Percentiles rank a stretch among this genome's conserved stretches.
Conservation (phyloP, 2,329 filamentous ascomycete genomes). For the Penicillium sp. region DNA sequence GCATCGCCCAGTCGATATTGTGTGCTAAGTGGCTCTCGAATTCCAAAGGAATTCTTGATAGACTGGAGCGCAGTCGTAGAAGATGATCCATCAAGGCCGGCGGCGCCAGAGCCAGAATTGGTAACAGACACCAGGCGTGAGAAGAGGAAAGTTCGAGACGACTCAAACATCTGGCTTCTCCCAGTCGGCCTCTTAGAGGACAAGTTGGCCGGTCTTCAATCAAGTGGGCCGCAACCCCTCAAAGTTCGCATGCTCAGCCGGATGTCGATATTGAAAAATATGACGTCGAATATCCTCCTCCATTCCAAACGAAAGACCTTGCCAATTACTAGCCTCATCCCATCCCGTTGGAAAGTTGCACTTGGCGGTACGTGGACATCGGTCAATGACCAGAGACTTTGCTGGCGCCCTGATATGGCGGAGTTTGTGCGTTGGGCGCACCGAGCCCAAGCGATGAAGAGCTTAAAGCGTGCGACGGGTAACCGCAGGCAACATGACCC, state of each 20-base stretch:
- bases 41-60: constrained; percentile 40
- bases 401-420: constrained; percentile 56
- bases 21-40: constrained; percentile 34
- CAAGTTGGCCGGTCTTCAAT: constrained; percentile 25
- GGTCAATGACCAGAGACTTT: constrained; percentile 35
- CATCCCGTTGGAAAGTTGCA: constrained; percentile 43
- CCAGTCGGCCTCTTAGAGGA: constrained; percentile 40
- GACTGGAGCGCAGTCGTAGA: constrained; percentile 42
- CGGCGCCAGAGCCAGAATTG: background rate
- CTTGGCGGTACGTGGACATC: constrained; percentile 29
- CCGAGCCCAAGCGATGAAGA: constrained; percentile 40
- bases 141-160: constrained; percentile 8
- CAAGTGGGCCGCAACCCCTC: constrained; percentile 19
- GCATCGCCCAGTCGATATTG: constrained; percentile 45
- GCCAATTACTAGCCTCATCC: constrained; percentile 32
- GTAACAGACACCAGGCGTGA: background rate
- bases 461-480: constrained; percentile 41
- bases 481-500: constrained; percentile 24
- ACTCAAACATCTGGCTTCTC: constrained; percentile 36
- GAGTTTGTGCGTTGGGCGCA: constrained; percentile 46
- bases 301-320: constrained; percentile 19
- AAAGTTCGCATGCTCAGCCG: constrained; percentile 35
- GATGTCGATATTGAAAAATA: constrained; percentile 29
- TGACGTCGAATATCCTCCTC: constrained; percentile 24
- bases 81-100: background rate